phyloP scores from a whole-genome alignment of 75 land plant genomes.

The Pinus taeda region DNA sequence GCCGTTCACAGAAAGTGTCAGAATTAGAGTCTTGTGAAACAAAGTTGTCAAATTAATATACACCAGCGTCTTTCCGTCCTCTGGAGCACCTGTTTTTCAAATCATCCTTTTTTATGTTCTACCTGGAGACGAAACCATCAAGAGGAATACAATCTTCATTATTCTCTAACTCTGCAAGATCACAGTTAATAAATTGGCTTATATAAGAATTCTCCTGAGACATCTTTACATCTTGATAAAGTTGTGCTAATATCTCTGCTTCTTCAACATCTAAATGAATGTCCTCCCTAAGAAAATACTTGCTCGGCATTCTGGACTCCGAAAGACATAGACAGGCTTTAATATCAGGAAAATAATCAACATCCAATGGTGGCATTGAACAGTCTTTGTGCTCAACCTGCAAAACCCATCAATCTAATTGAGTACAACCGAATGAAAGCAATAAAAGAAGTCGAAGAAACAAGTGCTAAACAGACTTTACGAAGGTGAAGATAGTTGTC shows the following conservation, averaged over 20 bases:
- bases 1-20: not conserved
- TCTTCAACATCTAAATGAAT: not conserved
- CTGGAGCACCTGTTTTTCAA: not conserved
- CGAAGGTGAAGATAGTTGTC: no score
- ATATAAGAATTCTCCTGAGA: not conserved
- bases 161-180: not conserved
- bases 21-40: not conserved
- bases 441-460: not conserved
- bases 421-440: not conserved
- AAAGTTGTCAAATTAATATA: not conserved
- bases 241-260: not conserved
- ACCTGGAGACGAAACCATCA: not conserved
- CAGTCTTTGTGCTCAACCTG: not conserved
- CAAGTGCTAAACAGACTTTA: not conserved
- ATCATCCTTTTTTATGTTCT: not conserved
- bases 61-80: not conserved
- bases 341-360: not conserved
- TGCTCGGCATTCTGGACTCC: not conserved
- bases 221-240: not conserved
- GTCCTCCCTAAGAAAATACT: not conserved
- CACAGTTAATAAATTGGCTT: not conserved
- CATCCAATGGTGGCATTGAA: not conserved
- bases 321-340: not conserved
- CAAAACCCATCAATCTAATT: not conserved
- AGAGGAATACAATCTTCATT: not conserved